phyloP scores from a whole-genome alignment of 305 asterid species.

The Fraxinus angustifolia region DNA sequence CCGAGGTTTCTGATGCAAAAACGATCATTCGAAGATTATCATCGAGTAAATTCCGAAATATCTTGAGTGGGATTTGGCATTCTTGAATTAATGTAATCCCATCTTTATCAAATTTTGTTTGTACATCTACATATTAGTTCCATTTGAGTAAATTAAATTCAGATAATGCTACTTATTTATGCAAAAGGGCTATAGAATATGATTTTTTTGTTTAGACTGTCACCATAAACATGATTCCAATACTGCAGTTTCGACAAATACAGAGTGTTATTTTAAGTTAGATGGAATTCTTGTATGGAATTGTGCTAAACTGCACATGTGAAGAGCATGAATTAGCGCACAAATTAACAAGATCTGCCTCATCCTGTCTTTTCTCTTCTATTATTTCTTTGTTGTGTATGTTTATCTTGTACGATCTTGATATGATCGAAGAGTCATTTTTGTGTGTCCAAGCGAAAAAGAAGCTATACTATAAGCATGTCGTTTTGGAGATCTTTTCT shows the following conservation, averaged over 20 bases:
- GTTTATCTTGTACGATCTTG: background rate
- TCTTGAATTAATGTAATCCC: constrained; percentile 38
- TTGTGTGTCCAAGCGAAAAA: background rate
- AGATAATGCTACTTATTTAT: constrained; percentile 1
- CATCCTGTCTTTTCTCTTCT: constrained; percentile 25
- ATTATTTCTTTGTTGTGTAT: constrained; percentile 6
- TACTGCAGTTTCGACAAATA: background rate
- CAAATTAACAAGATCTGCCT: constrained; percentile 31
- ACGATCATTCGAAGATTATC: constrained; percentile 67
- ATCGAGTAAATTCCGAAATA: constrained; percentile 49
- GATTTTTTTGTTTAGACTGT: constrained; percentile 13
- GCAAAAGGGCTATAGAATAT: constrained; percentile 8
- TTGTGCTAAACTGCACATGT: constrained; percentile 41
- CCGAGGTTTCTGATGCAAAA: constrained; percentile 73
- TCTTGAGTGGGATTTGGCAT: constrained; percentile 71
- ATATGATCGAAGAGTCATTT: background rate
- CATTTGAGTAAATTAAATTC: constrained; percentile 19
- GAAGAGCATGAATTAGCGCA: constrained; percentile 33
- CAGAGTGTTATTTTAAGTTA: background rate
- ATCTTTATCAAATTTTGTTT: constrained; percentile 6
- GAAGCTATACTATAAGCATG: background rate
- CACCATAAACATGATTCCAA: constrained; percentile 17
- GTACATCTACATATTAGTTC: constrained; percentile 30
- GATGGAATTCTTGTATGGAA: constrained; percentile 11
- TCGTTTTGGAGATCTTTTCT: background rate